phyloP scores from a whole-genome alignment of 2,329 filamentous ascomycete species.

The Penicillium janthinellum region DNA sequence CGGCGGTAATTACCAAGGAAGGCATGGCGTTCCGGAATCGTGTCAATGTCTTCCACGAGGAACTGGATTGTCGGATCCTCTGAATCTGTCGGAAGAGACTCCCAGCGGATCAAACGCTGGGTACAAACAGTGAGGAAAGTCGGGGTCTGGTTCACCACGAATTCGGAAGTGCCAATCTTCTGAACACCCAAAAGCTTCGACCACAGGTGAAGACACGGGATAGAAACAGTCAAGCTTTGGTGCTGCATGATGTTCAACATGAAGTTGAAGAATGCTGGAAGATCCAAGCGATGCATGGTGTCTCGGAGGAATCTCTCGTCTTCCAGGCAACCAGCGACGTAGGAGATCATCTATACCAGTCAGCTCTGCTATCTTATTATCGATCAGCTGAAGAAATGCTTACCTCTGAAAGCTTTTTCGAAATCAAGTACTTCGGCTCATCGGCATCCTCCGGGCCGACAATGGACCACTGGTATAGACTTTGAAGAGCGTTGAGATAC shows the following conservation, averaged over 20 bases:
- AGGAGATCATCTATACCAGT: constrained; percentile 71
- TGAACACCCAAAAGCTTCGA: constrained; percentile 75
- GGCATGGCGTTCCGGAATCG: constrained; percentile 86
- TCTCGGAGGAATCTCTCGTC: constrained; percentile 71
- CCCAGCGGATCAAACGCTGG: constrained; percentile 81
- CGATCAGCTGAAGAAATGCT: neutral
- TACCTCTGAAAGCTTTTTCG: constrained; percentile 93
- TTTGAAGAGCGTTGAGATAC: constrained; percentile 70
- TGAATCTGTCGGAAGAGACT: constrained; percentile 78
- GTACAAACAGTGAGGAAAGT: constrained; percentile 81
- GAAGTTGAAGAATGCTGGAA: constrained; percentile 76
- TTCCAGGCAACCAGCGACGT: constrained; percentile 80
- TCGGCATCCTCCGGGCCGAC: constrained; percentile 82
- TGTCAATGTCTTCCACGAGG: constrained; percentile 91
- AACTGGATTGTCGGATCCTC: constrained; percentile 79
- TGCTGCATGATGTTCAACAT: constrained; percentile 78
- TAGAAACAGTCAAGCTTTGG: constrained; percentile 87
- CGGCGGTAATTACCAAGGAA: constrained; percentile 95
- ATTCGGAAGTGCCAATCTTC: constrained; percentile 59
- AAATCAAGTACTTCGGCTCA: constrained; percentile 86
- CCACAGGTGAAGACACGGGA: constrained; percentile 89
- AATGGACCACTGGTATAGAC: constrained; percentile 77
- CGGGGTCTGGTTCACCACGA: constrained; percentile 67
- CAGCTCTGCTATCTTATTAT: constrained; percentile 16
- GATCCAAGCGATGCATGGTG: constrained; percentile 58